Base-by-base conservation (phyloP, 148 eudicot species). In the Nepenthes gracilis region DNA sequence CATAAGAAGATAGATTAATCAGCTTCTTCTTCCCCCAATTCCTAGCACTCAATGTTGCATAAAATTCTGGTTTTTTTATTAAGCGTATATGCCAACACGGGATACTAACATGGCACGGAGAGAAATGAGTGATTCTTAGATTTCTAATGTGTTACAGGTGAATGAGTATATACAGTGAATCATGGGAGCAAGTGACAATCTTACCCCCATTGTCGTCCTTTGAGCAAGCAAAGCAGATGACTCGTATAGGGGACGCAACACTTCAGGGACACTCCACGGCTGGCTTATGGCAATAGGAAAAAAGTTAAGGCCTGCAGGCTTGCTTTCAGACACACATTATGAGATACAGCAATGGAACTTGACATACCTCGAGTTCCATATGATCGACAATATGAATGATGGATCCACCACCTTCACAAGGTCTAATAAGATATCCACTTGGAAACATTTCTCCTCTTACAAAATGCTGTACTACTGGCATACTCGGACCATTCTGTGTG, bases 211-310 rank as follows among this genome's bases (percentile, higher is more conserved):
- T 43, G 97, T 91, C 59, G 89, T 80, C 71, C 90, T 83, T 64
- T 91, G 97, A 72, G 97, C 68, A 73, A 91, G 87, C 58, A 87
- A 69, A 43, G 87, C 75, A 47, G 97, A 91, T 64, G 97, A 91
- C 78, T 91, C 96, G 14, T 91, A 91, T 12, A 87, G 73, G 32
- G 97, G 92, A 40, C 97, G 92, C 58, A 91, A 61, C 38, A 91
- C 97, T 77, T 91, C 97, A 60, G 97, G 97, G 23, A 91, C 97
- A 55, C 85, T 91, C 95, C 87, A 83, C 35, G 97, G 85, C 97
- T 91, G 70, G 15, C 47, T 62, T 59, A 85, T 32, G 32, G 14
- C 36, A 55, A 9, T 8, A 9, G 36, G 8, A 33, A 33, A 55
- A 1, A 15, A 35, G 37, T 36, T 55, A 32, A 55, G 37, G 11